Evolutionary conservation across 177 flowering plant genomes (phyloP), one percentile per base, ranked within the genome.

Genomic region (Vitis hybrid): DNA sequence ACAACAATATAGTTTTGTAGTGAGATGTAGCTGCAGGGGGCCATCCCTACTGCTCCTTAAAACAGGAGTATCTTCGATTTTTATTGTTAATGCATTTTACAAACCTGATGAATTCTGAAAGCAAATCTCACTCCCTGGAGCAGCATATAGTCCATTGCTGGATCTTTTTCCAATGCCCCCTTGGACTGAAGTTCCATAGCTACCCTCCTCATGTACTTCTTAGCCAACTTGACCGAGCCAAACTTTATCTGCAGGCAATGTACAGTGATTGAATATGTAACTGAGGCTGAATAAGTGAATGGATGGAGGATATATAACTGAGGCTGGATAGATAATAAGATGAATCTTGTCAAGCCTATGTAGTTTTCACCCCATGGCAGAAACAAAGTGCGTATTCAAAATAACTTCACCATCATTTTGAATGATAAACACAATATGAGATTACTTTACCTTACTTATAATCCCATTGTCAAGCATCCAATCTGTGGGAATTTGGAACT

Each of bases 101-200:
- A 34, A 76, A 92, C 97, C 98, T 94, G 97, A 79, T 94, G 98
- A 60, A 94, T 87, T 76, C 97, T 81, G 85, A 94, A 94, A 70
- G 98, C 98, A 86, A 93, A 94, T 79, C 97, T 85, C 58, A 93
- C 98, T 78, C 97, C 98, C 73, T 90, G 94, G 66, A 94, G 95
- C 8, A 91, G 85, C 93, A 91, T 89, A 64, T 91, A 93, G 71
- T 93, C 95, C 85, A 86, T 74, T 50, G 92, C 84, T 60, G 90
- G 87, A 68, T 91, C 97, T 73, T 88, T 89, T 15, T 89, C 93
- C 19, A 71, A 65, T 65, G 88, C 71, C 48, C 86, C 85, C 75
- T 76, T 85, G 30, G 81, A 76, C 57, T 87, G 93, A 57, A 94
- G 93, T 71, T 93, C 97, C 80, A 71, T 76, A 39, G 98, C 93